Percentiles rank a stretch among this genome's conserved stretches.
Evolutionary conservation across 345 rosid species (phyloP).

Genomic region (Rhodamnia rubescens): DNA sequence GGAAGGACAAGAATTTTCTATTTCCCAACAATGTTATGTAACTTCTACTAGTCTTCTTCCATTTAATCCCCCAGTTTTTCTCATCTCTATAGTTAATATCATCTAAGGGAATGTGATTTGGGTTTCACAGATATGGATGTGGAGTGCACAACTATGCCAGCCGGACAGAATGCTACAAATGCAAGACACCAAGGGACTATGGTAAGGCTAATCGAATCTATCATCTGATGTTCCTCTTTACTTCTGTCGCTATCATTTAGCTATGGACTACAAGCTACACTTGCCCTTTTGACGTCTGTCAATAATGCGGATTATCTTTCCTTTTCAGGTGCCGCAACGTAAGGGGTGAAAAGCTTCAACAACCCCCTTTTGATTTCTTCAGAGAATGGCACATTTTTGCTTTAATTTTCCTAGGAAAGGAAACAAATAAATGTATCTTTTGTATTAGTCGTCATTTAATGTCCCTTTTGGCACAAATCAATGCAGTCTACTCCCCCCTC

Average conservation of each 20-base stretch:
- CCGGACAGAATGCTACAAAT: slow-evolving; percentile 76
- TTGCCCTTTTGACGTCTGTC: not conserved
- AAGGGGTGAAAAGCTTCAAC: not conserved
- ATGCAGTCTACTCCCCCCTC: not conserved
- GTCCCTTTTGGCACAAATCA: not conserved
- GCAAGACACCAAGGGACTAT: slow-evolving; percentile 68
- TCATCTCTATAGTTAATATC: not conserved
- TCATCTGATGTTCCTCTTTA: not conserved
- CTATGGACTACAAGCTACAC: not conserved
- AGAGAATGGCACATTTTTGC: not conserved
- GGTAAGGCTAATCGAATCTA: slow-evolving; percentile 14
- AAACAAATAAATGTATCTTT: not conserved
- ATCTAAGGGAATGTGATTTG: not conserved
- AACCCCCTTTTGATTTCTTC: not conserved
- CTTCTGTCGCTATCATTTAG: not conserved
- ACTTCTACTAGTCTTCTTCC: not conserved
- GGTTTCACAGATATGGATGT: slow-evolving; percentile 23
- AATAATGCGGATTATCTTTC: not conserved
- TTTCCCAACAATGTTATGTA: not conserved
- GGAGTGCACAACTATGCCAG: slow-evolving; percentile 90
- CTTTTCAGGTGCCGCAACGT: slow-evolving; percentile 24
- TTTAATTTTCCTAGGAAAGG: not conserved
- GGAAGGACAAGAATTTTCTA: not conserved
- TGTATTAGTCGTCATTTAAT: not conserved
- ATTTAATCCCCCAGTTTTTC: not conserved